Evolutionary conservation across 495 filamentous ascomycete species (phyloP).

Genomic region (Penicillium paradoxum): DNA sequence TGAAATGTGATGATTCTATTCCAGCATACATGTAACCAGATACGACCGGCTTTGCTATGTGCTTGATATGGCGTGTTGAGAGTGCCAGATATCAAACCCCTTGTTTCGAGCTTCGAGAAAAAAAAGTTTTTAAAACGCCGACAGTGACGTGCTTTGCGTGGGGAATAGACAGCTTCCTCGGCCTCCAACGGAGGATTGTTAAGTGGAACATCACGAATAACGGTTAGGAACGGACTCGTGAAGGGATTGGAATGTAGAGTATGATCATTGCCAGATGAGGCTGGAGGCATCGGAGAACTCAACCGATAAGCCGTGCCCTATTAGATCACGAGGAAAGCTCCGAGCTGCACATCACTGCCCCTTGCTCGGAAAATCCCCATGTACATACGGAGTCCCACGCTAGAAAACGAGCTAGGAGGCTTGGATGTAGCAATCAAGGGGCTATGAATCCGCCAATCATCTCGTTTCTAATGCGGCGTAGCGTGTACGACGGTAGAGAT

Average conservation of each 20-base stretch:
- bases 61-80: background rate
- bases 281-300: background rate
- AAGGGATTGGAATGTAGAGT: constrained; percentile 12
- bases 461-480: constrained; percentile 1
- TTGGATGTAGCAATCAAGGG: constrained; percentile 1
- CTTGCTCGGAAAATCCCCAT: background rate
- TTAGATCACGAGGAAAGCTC: constrained; percentile 6
- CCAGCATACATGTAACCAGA: background rate
- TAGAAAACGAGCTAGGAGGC: background rate
- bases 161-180: constrained; percentile 4
- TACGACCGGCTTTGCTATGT: background rate
- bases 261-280: background rate
- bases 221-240: constrained; percentile 6
- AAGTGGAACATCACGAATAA: background rate
- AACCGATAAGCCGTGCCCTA: constrained; percentile 1
- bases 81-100: background rate
- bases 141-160: constrained; percentile 4
- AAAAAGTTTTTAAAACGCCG: background rate
- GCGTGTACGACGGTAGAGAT: background rate
- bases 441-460: background rate
- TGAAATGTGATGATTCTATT: background rate
- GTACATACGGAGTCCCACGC: background rate
- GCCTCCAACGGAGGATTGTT: constrained; percentile 4
- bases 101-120: background rate
- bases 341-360: background rate